Conservation (phyloP, 2,329 filamentous ascomycete species). For the Stemphylium beticola region DNA sequence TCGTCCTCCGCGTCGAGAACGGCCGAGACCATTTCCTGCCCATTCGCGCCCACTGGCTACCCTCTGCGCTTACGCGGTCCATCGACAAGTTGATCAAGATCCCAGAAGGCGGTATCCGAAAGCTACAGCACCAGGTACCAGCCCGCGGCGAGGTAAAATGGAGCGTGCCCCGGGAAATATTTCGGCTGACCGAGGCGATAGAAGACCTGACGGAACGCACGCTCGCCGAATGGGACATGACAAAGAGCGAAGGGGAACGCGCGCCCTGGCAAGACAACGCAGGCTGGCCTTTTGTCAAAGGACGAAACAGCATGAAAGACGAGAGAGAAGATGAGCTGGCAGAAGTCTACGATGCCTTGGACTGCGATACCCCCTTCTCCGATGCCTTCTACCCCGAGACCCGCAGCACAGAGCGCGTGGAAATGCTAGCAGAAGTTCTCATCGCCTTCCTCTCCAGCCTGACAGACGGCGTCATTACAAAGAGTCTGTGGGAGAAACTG, state of each 20-base stretch:
- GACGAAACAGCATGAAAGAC: constrained; percentile 48
- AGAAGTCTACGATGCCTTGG: constrained; percentile 68
- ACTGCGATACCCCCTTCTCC: constrained; percentile 69
- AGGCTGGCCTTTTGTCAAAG: constrained; percentile 65
- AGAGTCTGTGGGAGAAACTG: constrained; percentile 66
- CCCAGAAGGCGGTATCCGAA: constrained; percentile 78
- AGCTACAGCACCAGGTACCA: constrained; percentile 65
- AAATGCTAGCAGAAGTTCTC: constrained; percentile 74
- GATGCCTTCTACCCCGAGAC: constrained; percentile 65
- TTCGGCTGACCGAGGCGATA: constrained; percentile 84
- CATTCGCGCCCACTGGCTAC: constrained; percentile 77
- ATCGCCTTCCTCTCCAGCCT: constrained; percentile 76
- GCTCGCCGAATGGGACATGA: constrained; percentile 69
- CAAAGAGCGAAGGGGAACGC: constrained; percentile 44
- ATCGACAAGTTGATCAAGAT: constrained; percentile 88
- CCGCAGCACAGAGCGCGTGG: constrained; percentile 71
- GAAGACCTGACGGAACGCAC: constrained; percentile 64
- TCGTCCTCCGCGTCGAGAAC: constrained; percentile 81
- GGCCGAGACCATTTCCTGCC: constrained; percentile 93
- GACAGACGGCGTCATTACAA: constrained; percentile 78
- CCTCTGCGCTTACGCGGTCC: constrained; percentile 81
- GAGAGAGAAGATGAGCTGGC: constrained; percentile 53
- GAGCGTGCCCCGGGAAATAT: constrained; percentile 87
- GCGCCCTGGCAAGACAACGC: constrained; percentile 62
- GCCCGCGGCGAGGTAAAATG: constrained; percentile 61